Percentiles rank a stretch among this genome's conserved stretches.
Evolutionary conservation across 169 alveolate species (phyloP).

Genomic region (Plasmodium berghei): DNA sequence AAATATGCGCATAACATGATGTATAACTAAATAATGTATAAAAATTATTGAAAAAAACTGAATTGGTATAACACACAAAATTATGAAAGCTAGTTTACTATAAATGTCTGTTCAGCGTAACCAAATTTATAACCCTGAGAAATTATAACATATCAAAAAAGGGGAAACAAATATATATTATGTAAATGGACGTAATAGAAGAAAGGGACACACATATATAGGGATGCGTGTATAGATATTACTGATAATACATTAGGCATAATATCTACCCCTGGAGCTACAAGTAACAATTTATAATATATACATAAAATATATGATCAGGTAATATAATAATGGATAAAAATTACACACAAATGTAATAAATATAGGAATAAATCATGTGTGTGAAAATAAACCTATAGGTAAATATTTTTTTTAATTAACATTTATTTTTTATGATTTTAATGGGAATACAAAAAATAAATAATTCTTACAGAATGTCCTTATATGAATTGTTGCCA

Average conservation of each 20-base stretch:
- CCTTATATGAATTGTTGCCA: slow-evolving; percentile 66
- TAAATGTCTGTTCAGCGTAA: slow-evolving; percentile 70
- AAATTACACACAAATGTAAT: not conserved
- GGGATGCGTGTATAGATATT: not conserved
- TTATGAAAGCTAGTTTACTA: slow-evolving; percentile 18
- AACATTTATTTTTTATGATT: too few species aligned
- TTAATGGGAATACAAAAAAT: too few species aligned
- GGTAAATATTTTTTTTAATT: not conserved
- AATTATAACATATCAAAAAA: slow-evolving; percentile 8
- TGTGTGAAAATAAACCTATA: slow-evolving; percentile 3
- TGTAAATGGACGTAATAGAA: too few species aligned
- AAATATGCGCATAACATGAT: not conserved
- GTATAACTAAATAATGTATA: too few species aligned
- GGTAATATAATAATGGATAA: not conserved
- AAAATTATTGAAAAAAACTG: not conserved
- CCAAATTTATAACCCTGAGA: slow-evolving; percentile 63
- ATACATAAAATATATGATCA: not conserved
- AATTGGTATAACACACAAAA: not conserved
- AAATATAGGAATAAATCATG: not conserved
- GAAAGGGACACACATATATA: not conserved
- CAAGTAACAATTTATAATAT: not conserved
- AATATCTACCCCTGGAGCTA: slow-evolving; percentile 69
- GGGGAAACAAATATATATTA: not conserved
- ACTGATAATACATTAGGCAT: slow-evolving; percentile 73
- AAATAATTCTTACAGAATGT: slow-evolving; percentile 39